Evolutionary conservation across 2,329 filamentous ascomycete species (phyloP), one percentile per base, ranked within the genome.

Genomic region (Colletotrichum navitas): DNA sequence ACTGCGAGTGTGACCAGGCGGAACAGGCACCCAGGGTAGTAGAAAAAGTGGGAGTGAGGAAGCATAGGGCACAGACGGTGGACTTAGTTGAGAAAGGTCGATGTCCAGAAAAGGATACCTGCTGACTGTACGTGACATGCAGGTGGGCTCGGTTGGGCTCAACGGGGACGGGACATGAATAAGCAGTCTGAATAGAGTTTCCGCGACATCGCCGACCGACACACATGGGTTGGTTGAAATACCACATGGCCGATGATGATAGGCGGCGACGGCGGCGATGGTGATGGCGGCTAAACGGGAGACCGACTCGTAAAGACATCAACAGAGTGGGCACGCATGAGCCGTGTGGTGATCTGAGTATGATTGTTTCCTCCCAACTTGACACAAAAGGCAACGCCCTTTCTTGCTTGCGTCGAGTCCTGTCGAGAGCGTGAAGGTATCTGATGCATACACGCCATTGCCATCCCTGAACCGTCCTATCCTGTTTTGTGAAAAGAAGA

Each of bases 361-460:
- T 71, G 26, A 21, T 66, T 21, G 14, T 60, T 49, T 39, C 43
- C 59, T 34, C 16, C 43, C 49, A 60, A 59, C 54, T 52, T 52
- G 54, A 45, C 29, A 45, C 6, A 18, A 45, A 55, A 68, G 36
- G 52, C 58, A 70, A 66, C 49, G 55, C 51, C 51, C 32, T 34
- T 54, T 59, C 52, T 47, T 55, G 34, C 65, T 67, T 45, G 60
- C 60, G 45, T 36, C 45, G 32, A 51, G 34, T 36, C 52, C 32
- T 24, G 18, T 16, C 29, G 26, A 55, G 32, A 39, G 34, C 56
- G 63, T 43, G 49, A 65, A 70, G 64, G 68, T 71, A 71, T 68
- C 64, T 68, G 65, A 68, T 71, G 68, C 65, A 71, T 60, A 71
- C 68, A 71, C 68, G 68, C 68, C 54, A 26, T 68, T 68, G 64